phyloP scores from a whole-genome alignment of 2,329 filamentous ascomycete genomes.

The Penicillium italicum region DNA sequence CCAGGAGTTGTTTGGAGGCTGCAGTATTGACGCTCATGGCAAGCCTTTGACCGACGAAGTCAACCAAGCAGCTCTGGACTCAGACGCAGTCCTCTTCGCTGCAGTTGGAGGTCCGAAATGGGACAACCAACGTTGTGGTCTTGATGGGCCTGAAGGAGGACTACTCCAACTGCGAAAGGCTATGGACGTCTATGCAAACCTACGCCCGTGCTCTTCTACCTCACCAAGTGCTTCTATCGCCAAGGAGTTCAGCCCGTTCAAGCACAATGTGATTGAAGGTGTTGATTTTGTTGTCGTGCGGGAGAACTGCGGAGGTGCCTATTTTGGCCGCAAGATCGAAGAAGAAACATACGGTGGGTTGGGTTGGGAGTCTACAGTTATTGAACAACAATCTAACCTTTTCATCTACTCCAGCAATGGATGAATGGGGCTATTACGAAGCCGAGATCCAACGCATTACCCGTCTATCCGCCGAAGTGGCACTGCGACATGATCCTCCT shows the following conservation, averaged over 20 bases:
- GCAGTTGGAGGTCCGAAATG: slow-evolving; percentile 91
- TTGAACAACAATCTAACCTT: background rate
- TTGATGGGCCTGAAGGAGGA: slow-evolving; percentile 82
- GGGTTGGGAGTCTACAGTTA: slow-evolving; percentile 23
- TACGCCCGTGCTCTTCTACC: slow-evolving; percentile 73
- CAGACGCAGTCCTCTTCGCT: slow-evolving; percentile 82
- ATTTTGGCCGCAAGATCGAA: slow-evolving; percentile 41
- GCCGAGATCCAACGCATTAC: slow-evolving; percentile 79
- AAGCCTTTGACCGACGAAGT: slow-evolving; percentile 72
- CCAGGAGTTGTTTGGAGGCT: slow-evolving; percentile 79
- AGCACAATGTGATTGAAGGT: slow-evolving; percentile 72
- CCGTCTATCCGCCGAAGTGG: slow-evolving; percentile 71
- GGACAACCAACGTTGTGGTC: slow-evolving; percentile 62
- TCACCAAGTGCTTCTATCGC: slow-evolving; percentile 68
- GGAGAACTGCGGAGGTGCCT: slow-evolving; percentile 45
- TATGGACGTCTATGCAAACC: slow-evolving; percentile 84
- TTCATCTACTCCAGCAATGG: slow-evolving; percentile 46
- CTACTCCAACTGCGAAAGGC: slow-evolving; percentile 81
- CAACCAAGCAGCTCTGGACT: slow-evolving; percentile 70
- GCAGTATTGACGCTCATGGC: slow-evolving; percentile 76
- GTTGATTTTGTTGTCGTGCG: slow-evolving; percentile 68
- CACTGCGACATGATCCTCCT: slow-evolving; percentile 66
- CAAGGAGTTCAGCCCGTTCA: slow-evolving; percentile 75
- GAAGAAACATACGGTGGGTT: slow-evolving; percentile 35
- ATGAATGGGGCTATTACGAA: slow-evolving; percentile 80